These are phyloP conservation scores for Didymella exigua DNA, from an alignment of 2,329 filamentous ascomycete species.

Conservation along the genomic window DNA sequence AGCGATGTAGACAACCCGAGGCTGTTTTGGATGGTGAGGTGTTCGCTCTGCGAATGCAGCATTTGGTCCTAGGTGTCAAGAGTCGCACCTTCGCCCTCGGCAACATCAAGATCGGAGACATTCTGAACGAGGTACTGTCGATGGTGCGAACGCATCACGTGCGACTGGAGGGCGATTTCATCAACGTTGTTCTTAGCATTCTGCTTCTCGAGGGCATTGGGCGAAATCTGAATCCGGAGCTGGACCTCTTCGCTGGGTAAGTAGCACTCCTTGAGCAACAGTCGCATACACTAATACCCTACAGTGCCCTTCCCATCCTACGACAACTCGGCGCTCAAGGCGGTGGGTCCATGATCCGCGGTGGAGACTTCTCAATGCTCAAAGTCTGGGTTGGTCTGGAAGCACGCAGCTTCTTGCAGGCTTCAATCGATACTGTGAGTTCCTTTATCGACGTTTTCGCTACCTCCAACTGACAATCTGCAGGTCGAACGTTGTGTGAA, in stretches of 20 bases:
- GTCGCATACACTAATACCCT: conserved; percentile 16
- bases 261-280: conserved; percentile 24
- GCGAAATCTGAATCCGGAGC: conserved; percentile 78
- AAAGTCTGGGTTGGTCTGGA: conserved; percentile 91
- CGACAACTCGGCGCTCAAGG: conserved; percentile 83
- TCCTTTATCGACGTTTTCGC: not conserved
- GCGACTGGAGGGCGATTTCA: conserved; percentile 92
- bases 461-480: conserved; percentile 2
- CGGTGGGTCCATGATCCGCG: conserved; percentile 60
- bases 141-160: conserved; percentile 96
- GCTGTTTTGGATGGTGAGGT: conserved; percentile 87
- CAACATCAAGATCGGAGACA: conserved; percentile 94
- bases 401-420: conserved; percentile 85
- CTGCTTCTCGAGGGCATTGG: conserved; percentile 93
- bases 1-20: conserved; percentile 89
- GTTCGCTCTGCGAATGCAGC: conserved; percentile 96
- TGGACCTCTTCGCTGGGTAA: conserved; percentile 81
- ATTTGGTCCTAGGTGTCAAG: conserved; percentile 90
- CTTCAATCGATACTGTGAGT: conserved; percentile 84
- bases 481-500: conserved; percentile 88
- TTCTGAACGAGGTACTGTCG: conserved; percentile 83
- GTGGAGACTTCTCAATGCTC: conserved; percentile 69
- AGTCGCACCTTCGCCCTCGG: conserved; percentile 87
- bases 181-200: conserved; percentile 97
- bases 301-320: conserved; percentile 84